A percentile compares a stretch with the other conserved stretches of the same genome.
Evolutionary conservation across 352 stramenopile genomes (phyloP).

Genomic region (Aphanomyces invadans): DNA sequence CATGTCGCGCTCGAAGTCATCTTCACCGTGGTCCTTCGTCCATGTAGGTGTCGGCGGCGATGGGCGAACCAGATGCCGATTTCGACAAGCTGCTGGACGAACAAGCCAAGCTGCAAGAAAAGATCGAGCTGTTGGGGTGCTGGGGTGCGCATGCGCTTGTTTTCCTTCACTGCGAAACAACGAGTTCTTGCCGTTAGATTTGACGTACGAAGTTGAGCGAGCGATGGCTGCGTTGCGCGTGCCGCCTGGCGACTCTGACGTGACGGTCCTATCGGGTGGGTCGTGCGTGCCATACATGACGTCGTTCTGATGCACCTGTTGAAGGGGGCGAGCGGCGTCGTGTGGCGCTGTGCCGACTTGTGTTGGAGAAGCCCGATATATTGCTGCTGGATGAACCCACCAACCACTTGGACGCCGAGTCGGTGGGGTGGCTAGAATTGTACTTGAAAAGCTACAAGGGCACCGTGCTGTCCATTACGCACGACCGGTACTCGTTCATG

Average conservation of each 20-base stretch:
- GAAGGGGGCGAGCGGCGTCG: slow-evolving; percentile 90
- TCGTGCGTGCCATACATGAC: too few species aligned
- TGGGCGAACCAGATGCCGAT: slow-evolving; percentile 86
- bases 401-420: slow-evolving; percentile 97
- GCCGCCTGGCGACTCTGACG: slow-evolving; percentile 51
- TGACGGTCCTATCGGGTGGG: slow-evolving; percentile 70
- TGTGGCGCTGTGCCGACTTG: slow-evolving; percentile 91
- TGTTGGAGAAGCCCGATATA: slow-evolving; percentile 95
- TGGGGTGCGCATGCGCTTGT: slow-evolving; percentile 35
- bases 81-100: slow-evolving; percentile 81
- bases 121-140: slow-evolving; percentile 78
- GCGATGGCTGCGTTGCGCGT: slow-evolving; percentile 75
- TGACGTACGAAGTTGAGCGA: slow-evolving; percentile 74
- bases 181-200: too few species aligned
- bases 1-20: neutral
- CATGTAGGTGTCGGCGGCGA: slow-evolving; percentile 61
- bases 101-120: slow-evolving; percentile 77
- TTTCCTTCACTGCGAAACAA: too few species aligned
- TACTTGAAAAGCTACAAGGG: slow-evolving; percentile 94
- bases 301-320: slow-evolving; percentile 62
- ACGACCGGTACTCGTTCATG: slow-evolving; percentile 71
- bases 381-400: slow-evolving; percentile 97
- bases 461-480: slow-evolving; percentile 97
- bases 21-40: neutral
- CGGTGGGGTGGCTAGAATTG: slow-evolving; percentile 95